A percentile compares a stretch with the other conserved stretches of the same genome.
phyloP scores from a whole-genome alignment of 345 rosid genomes.

The Boechera divaricarpa region DNA sequence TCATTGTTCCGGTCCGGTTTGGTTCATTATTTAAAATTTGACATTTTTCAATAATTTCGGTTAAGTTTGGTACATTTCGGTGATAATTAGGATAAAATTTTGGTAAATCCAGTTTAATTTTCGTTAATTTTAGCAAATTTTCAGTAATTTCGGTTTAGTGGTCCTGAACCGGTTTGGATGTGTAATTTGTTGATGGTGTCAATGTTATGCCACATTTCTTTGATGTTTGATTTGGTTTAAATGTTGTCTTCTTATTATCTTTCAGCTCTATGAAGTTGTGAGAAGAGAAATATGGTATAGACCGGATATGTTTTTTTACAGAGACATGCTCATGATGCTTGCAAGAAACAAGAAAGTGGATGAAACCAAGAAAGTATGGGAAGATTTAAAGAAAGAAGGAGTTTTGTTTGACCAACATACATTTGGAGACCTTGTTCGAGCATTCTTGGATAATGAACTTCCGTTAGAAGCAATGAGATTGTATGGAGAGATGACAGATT shows the following conservation, averaged over 20 bases:
- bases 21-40: background rate
- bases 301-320: constrained; percentile 89
- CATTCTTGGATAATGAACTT: constrained; percentile 66
- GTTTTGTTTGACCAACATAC: constrained; percentile 92
- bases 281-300: constrained; percentile 92
- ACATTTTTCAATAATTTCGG: background rate
- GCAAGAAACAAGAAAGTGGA: constrained; percentile 79
- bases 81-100: background rate
- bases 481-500: constrained; percentile 83
- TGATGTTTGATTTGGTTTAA: background rate
- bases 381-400: constrained; percentile 75
- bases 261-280: constrained; percentile 78
- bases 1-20: background rate
- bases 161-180: background rate
- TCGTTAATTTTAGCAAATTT: no score
- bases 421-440: constrained; percentile 83
- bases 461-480: constrained; percentile 78
- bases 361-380: constrained; percentile 72
- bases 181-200: background rate
- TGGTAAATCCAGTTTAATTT: background rate
- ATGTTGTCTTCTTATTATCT: background rate
- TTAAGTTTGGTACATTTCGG: background rate
- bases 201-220: background rate
- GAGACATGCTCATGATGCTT: constrained; percentile 96
- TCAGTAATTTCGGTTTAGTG: background rate